Base-by-base conservation (phyloP, 495 filamentous ascomycete species). In the Penicillium nucicola region DNA sequence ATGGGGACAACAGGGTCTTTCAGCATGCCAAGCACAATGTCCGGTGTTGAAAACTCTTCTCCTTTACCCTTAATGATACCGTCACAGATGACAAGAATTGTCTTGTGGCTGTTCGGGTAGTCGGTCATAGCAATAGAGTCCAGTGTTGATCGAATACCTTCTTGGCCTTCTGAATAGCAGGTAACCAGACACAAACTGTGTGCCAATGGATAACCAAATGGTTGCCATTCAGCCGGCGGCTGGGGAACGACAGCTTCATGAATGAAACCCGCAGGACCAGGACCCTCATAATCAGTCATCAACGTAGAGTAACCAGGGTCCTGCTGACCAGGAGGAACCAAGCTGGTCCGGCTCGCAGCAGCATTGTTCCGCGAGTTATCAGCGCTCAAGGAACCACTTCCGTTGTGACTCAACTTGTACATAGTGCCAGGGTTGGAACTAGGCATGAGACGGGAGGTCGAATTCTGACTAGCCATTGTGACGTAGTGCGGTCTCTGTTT, bases 81-180 rank as follows among this genome's bases (percentile, higher is more conserved):
- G 64, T 99, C 95, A 72, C 95, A 97, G 55, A 99, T 87, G 52
- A 97, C 89, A 34, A 99, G 74, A 58, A 99, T 90, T 14, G 88
- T 82, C 67, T 97, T 99, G 76, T 99, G 95, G 67, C 91, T 96
- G 77, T 97, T 97, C 6, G 95, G 95, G 57, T 97, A 99, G 63
- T 99, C 95, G 8, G 95, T 99, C 75, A 89, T 92, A 22, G 92
- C 93, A 67, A 99, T 85, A 1, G 95, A 97, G 69, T 99, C 92
- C 15, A 99, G 70, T 4, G 95, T 99, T 10, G 92, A 95, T 17
- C 95, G 84, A 41, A 99, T 78, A 57, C 91, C 95, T 19, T 93
- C 83, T 60, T 90, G 89, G 28, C 95, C 93, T 72, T 99, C 95
- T 0, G 95, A 99, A 65, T 99, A 99, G 51, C 91, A 92, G 9